Evolutionary conservation across 495 filamentous ascomycete species (phyloP).

Genomic region (Parmelia sp.): DNA sequence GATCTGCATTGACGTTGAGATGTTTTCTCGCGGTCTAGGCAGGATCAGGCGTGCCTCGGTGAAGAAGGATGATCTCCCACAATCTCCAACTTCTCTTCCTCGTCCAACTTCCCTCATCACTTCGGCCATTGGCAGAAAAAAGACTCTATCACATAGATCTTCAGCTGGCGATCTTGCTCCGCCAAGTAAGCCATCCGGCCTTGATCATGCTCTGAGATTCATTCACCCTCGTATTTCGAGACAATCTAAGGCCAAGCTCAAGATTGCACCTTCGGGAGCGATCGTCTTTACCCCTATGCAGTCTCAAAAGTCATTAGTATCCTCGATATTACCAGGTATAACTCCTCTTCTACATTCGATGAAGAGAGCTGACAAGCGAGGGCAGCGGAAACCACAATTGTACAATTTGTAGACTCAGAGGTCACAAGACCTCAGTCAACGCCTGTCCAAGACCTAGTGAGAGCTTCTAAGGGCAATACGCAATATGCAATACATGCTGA

Average conservation of each 20-base stretch:
- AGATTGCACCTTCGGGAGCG: constrained; percentile 1
- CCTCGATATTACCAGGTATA: background rate
- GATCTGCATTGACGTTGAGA: background rate
- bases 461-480: background rate
- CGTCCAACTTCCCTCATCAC: background rate
- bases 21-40: background rate
- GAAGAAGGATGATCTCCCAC: background rate
- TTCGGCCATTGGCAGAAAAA: background rate
- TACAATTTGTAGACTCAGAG: background rate
- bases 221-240: background rate
- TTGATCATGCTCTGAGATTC: background rate
- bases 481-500: background rate
- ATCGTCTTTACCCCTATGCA: background rate
- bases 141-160: background rate
- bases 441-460: background rate
- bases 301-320: constrained; percentile 3
- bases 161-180: background rate
- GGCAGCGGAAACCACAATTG: background rate
- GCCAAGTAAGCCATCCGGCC: background rate
- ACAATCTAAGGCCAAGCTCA: background rate
- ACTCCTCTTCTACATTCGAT: background rate
- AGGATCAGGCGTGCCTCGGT: background rate
- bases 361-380: background rate
- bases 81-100: background rate
- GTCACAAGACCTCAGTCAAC: background rate